These are phyloP conservation scores for Ascochyta viciae-villosae DNA, from an alignment of 2,329 filamentous ascomycete genomes.

Conservation along the genomic window DNA sequence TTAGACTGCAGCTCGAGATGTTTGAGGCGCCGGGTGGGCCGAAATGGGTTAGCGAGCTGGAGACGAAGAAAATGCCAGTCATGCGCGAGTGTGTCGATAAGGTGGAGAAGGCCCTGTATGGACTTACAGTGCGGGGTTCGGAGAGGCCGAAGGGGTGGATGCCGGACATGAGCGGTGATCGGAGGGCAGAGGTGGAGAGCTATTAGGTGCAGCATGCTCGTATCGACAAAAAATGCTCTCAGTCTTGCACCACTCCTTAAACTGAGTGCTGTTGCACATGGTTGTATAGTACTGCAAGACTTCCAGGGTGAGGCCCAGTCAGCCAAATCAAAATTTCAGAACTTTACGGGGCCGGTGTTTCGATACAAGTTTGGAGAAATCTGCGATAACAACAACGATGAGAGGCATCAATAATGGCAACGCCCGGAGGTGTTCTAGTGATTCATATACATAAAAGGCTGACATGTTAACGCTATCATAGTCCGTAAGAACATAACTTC, in stretches of 20 bases:
- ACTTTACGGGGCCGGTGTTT: not conserved
- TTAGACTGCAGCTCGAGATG: slow-evolving; percentile 79
- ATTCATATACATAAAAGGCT: slow-evolving; percentile 37
- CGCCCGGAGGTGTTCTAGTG: not conserved
- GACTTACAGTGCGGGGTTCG: slow-evolving; percentile 82
- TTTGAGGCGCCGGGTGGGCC: slow-evolving; percentile 64
- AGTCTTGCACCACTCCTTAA: too few relatives aligned
- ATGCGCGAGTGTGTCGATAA: slow-evolving; percentile 92
- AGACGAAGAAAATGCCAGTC: slow-evolving; percentile 77
- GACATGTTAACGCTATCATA: slow-evolving; percentile 44
- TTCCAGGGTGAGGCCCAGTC: not conserved
- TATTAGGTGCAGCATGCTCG: slow-evolving; percentile 27
- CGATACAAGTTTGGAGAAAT: not conserved
- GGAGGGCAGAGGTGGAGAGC: slow-evolving; percentile 52
- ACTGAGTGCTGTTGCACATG: not conserved
- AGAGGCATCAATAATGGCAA: not conserved
- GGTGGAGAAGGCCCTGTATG: slow-evolving; percentile 90
- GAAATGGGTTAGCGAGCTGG: slow-evolving; percentile 68
- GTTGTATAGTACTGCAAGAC: not conserved
- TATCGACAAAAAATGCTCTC: not conserved
- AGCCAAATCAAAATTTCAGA: not conserved
- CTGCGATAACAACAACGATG: not conserved
- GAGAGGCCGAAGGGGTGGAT: slow-evolving; percentile 93
- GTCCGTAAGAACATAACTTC: slow-evolving; percentile 36
- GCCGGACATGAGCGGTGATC: slow-evolving; percentile 69